A percentile compares a stretch with the other conserved stretches of the same genome.
These are phyloP conservation scores for Athelia psychrophila DNA, from an alignment of 1,284 basidiomycete species.

Conservation along the genomic window DNA sequence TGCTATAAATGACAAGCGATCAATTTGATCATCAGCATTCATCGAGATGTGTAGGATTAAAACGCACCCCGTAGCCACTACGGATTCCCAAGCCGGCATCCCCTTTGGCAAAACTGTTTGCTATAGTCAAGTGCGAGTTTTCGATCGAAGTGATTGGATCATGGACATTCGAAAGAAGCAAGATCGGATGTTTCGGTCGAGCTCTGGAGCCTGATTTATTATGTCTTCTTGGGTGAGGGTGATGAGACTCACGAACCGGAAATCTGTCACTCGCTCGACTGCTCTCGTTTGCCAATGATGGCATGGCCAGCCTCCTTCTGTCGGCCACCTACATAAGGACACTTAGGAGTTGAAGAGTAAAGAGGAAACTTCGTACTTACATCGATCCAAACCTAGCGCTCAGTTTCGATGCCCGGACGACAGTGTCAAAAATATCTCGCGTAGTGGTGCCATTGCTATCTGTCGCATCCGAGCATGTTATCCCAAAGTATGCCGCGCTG, in stretches of 20 bases:
- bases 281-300: not conserved
- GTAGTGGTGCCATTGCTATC: constrained; percentile 1
- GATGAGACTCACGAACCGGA: not conserved
- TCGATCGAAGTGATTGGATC: constrained; percentile 2
- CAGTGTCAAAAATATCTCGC: not conserved
- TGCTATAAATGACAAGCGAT: not conserved
- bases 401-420: not conserved
- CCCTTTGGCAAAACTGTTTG: not conserved
- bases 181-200: not conserved
- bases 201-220: not conserved
- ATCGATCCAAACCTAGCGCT: not conserved
- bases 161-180: not conserved
- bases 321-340: not conserved
- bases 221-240: not conserved
- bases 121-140: not conserved
- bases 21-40: not conserved
- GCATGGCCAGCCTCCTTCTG: not conserved
- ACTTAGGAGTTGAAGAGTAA: too few relatives aligned
- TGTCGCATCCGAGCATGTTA: not conserved
- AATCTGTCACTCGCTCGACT: constrained; percentile 1
- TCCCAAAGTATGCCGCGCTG: not conserved
- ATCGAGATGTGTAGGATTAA: not conserved
- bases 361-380: not conserved
- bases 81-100: not conserved
- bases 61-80: not conserved